Base-by-base conservation (phyloP, 176 grass and related monocot species). In the Bolboschoenus planiculmis region DNA sequence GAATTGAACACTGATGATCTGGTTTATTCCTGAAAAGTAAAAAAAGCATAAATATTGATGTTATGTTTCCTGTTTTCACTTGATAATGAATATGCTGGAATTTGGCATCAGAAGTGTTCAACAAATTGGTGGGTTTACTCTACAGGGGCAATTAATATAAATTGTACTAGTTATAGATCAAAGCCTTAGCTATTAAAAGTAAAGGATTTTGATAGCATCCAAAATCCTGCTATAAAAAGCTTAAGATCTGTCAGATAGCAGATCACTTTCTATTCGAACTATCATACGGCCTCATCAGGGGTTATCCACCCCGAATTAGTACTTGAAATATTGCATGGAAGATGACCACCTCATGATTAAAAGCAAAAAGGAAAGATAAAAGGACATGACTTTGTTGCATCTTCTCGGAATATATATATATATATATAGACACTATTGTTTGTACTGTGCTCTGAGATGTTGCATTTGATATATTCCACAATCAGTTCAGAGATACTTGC, bases 1-100 rank as follows among this genome's bases (percentile, higher is more conserved):
- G 42, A 31, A 89, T 29, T 56, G 78, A 51, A 77, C 83, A 74
- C 43, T 85, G 87, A 42, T 89, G 83, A 56, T 89, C 65, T 5
- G 51, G 87, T 37, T 40, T 77, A n/a, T 68, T 30, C 87, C 87
- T 89, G 87, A 73, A 72, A 65, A 24, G 64, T 47, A 63, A 81
- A 40, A n/a, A 2, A 2, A 65, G 23, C n/a, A 30, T 47, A 62
- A n/a, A 44, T 44, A 82, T 50, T 43, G 23, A 16, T 57, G 33
- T 80, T 80, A 57, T 60, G 20, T 39, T 24, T 80, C 36, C 2
- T 4, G 33, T 30, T 72, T 72, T 50, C 44, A 51, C 42, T 21
- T 76, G 39, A 50, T 39, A 51, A 51, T 50, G 15, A 9, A n/a
- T 20, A 4, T 33, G 5, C 26, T 31, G 34, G 2, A 77, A 51